Base-by-base conservation (phyloP, 148 eudicot species). In the Amaranthus hypochondriacus region DNA sequence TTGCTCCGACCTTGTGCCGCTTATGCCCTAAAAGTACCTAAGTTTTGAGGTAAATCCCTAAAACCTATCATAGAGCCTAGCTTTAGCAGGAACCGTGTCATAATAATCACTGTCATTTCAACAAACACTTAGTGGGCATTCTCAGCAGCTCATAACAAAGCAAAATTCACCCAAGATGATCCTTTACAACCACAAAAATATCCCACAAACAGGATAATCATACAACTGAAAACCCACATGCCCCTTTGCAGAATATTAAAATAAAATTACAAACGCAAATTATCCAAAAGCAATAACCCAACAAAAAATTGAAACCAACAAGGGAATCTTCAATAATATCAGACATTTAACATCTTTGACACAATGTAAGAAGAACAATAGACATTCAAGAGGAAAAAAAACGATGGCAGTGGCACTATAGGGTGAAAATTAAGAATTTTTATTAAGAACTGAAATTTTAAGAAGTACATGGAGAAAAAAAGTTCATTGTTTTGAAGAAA, bases 71-170 rank as follows among this genome's bases (percentile, higher is more conserved):
- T 2, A 28, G 39, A 28, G 39, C 39, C 1, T 28, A 28, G 39
- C 1, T 28, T 28, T 28, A 28, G 39, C 50, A 12, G 48, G 2
- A 55, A 47, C 42, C 57, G 43, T 13, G 54, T 18, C 60, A 52
- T 46, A 4, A 5, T 4, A 14, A 9, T 65, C 74, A 52, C 1
- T 56, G 71, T 11, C 77, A 74, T 77, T 77, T 78, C 66, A 3
- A 65, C 84, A 74, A 82, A 82, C 79, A 78, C 64, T 53, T 70
- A 78, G 84, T 70, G 65, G 39, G 81, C 84, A 75, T 59, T 7
- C 78, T 13, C 21, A 18, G 14, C 39, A 46, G 3, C 72, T 59
- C 62, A 18, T 15, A 48, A 59, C 73, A 7, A 7, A 4, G 12
- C 13, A 12, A 70, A 44, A 10, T 63, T 52, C 4, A 44, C 9